Evolutionary conservation across 331 rosid genomes (phyloP), one percentile per base, ranked within the genome.

Genomic region (Phaseolus coccineus): DNA sequence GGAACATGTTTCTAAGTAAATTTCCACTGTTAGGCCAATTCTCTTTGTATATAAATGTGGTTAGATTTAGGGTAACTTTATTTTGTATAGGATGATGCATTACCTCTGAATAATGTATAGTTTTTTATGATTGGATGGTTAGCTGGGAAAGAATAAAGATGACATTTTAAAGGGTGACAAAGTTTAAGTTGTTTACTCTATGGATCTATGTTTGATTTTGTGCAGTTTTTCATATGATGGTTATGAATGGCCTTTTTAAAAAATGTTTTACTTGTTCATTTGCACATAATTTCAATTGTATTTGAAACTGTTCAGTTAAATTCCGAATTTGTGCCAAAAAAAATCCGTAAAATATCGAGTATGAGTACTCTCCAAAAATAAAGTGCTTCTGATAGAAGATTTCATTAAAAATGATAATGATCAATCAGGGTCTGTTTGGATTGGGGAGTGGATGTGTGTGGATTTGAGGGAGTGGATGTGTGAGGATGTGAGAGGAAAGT

Each of bases 41-140:
- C 56, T 27, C 61, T 68, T 28, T 79, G 84, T 74, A 61, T 31
- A 84, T 74, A 51, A 7, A 25, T 66, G 4, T 46, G 51, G 51
- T 50, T 83, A 71, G 69, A 19, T 4, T 46, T 63, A 44, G 51
- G 70, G 4, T 24, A 31, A 44, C 51, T 70, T 25, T 48, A 16
- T 76, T 4, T 48, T 30, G 31, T 82, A 48, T 61, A 79, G 77
- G 8, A 14, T 79, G 53, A 24, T 79, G 53, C 42, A 0, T 13
- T 15, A 39, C 30, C n/a, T 24, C 71, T 22, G 11, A 71, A 79
- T 66, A 74, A 55, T 56, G 72, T 72, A 65, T 16, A 30, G 85
- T 24, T 62, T 42, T 62, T 51, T 66, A 19, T 52, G 30, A 14
- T 55, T 71, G 69, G 24, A 50, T 81, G 28, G 30, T 48, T 66